These are phyloP conservation scores for Pyrus communis DNA, from an alignment of 306 rosid genomes.

Conservation along the genomic window DNA sequence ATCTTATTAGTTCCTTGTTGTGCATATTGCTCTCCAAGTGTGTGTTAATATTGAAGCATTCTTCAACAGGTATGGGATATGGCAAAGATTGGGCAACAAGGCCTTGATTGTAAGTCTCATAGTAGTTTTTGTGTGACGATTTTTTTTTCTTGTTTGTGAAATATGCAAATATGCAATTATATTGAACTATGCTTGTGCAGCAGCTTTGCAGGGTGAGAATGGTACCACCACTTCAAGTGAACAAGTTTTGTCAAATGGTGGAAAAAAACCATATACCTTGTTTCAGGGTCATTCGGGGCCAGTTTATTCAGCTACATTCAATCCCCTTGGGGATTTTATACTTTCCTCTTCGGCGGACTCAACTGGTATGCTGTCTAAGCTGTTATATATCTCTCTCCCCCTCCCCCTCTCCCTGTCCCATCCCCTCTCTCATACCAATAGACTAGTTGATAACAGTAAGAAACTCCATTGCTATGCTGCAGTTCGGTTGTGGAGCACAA, in stretches of 20 bases:
- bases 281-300: slow-evolving; percentile 99
- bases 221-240: slow-evolving; percentile 44
- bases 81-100: slow-evolving; percentile 88
- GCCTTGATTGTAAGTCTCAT: slow-evolving; percentile 49
- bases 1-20: neutral
- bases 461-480: slow-evolving; percentile 27
- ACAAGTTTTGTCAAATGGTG: slow-evolving; percentile 42
- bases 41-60: slow-evolving; percentile 17
- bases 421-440: neutral
- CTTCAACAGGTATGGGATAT: slow-evolving; percentile 84
- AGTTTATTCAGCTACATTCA: slow-evolving; percentile 76
- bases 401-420: neutral
- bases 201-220: slow-evolving; percentile 69
- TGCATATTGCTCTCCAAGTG: neutral
- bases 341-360: slow-evolving; percentile 93
- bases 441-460: neutral
- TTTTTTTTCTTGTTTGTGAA: neutral
- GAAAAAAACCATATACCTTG: slow-evolving; percentile 63
- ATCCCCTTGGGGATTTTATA: slow-evolving; percentile 83
- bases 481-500: slow-evolving; percentile 96
- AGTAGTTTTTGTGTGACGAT: neutral
- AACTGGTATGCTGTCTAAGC: slow-evolving; percentile 46
- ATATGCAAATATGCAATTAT: neutral
- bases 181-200: slow-evolving; percentile 36
- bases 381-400: slow-evolving; percentile 2